Evolutionary conservation across 176 grass and related monocot species (phyloP), one percentile per base, ranked within the genome.

Genomic region (Calamus simplicifolius): DNA sequence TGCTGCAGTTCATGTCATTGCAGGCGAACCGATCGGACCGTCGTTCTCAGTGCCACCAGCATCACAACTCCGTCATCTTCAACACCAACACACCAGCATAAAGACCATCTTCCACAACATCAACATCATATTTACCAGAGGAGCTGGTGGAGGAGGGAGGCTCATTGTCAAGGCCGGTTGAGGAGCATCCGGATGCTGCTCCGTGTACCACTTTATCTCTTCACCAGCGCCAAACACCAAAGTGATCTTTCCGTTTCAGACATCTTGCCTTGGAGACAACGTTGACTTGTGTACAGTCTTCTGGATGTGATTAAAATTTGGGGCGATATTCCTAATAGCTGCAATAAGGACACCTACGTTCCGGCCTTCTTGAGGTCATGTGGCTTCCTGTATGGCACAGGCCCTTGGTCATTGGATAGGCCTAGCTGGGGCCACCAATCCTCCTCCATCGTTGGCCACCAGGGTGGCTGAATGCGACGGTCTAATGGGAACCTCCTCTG

Each of bases 401-500:
- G 26, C 14, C 57, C 57, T 3, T 59, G 26, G 21, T 18, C 57
- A 14, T 2, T 5, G 4, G 14, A 17, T 4, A 59, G 8, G 14
- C 14, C 25, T 2, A n/a, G 25, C 27, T 59, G 15, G 21, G 57
- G 25, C 57, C 57, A 59, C 59, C 59, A 62, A 5, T 19, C 59
- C 59, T 48, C 59, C 8, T 4, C 12, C 18, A 16, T 30, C 5
- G n/a, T n/a, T n/a, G n/a, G n/a, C 59, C 59, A 62, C 59, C 59
- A 62, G 12, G 29, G 30, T 3, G 59, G 59, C 18, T 29, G 16
- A 18, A 48, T n/a, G 5, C 29, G 30, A 17, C 29, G 26, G 10
- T 62, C 59, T 5, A 62, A 35, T 0, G 59, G 59, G n/a, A 62
- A 62, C 59, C n/a, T n/a, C 19, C 59, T 17, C 6, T 62, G 59